Percentiles rank a stretch among this genome's conserved stretches.
Conservation (phyloP, 805 yeast species). For the Komagataella kurtzmanii region DNA sequence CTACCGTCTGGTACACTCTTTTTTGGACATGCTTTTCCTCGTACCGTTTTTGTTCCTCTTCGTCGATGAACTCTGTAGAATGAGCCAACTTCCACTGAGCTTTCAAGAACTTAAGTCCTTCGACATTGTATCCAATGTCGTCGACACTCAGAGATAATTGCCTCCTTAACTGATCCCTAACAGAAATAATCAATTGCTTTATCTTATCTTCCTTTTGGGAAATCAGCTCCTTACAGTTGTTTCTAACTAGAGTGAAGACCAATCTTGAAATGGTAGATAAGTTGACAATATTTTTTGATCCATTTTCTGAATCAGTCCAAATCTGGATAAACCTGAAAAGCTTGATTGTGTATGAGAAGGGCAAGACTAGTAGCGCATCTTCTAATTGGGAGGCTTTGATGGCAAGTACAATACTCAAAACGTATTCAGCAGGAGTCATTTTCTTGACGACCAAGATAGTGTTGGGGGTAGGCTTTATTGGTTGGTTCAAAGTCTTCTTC, state of each 20-base stretch:
- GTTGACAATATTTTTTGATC: conserved; percentile 29
- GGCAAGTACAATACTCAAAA: conserved; percentile 53
- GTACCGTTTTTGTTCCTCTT: conserved; percentile 36
- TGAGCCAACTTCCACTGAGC: conserved; percentile 74
- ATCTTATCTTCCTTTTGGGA: conserved; percentile 50
- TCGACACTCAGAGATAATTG: conserved; percentile 37
- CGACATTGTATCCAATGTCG: conserved; percentile 72
- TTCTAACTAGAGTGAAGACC: conserved; percentile 57
- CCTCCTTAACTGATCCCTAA: conserved; percentile 47
- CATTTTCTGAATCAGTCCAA: conserved; percentile 44
- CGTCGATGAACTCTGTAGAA: conserved; percentile 61
- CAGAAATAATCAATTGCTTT: conserved; percentile 49
- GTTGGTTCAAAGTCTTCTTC: conserved; percentile 31
- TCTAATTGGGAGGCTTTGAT: conserved; percentile 80
- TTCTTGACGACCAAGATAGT: conserved; percentile 65
- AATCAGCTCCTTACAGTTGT: conserved; percentile 70
- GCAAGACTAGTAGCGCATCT: conserved; percentile 83
- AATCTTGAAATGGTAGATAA: conserved; percentile 60
- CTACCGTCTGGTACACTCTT: conserved; percentile 42
- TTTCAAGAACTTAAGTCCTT: conserved; percentile 63
- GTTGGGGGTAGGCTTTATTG: conserved; percentile 49
- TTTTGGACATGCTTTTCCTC: conserved; percentile 49
- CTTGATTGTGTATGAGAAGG: conserved; percentile 70
- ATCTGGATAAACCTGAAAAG: conserved; percentile 60
- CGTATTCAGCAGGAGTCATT: conserved; percentile 64